A percentile compares a stretch with the other conserved stretches of the same genome.
phyloP scores from a whole-genome alignment of 768 basidiomycete genomes.

The Podaxis sp. region DNA sequence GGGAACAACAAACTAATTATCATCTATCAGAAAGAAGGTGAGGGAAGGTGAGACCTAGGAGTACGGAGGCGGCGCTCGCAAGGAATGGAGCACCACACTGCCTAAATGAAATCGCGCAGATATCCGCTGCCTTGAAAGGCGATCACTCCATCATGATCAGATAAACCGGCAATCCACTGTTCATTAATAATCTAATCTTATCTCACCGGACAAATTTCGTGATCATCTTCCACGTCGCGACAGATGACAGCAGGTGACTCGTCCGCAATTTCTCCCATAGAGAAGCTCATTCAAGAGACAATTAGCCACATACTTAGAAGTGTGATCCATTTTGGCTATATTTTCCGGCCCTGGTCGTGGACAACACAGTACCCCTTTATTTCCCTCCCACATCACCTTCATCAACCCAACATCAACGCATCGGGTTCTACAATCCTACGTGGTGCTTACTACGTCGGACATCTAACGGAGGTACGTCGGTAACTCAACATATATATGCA shows the following conservation, averaged over 20 bases:
- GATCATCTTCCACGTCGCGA: constrained; percentile 7
- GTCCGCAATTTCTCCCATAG: background rate
- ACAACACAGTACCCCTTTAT: background rate
- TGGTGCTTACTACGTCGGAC: background rate
- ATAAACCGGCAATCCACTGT: background rate
- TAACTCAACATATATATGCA: background rate
- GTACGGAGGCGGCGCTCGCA: background rate
- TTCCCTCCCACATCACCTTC: background rate
- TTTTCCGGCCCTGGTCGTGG: background rate
- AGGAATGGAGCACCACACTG: background rate
- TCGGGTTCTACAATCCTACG: background rate
- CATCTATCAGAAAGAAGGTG: too few relatives aligned
- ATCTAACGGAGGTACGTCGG: background rate
- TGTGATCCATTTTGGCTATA: background rate
- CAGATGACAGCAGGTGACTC: background rate
- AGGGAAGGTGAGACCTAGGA: background rate
- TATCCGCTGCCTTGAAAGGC: too few relatives aligned
- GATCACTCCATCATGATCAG: background rate
- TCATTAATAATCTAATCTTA: constrained; percentile 10
- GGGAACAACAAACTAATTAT: too few relatives aligned
- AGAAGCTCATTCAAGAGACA: background rate
- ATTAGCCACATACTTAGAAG: too few relatives aligned
- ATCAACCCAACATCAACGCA: background rate
- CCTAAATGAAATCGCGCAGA: background rate
- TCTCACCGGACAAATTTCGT: constrained; percentile 9